These are phyloP conservation scores for Venturiaceae sp. DNA, from an alignment of 2,329 filamentous ascomycete genomes.

Conservation along the genomic window DNA sequence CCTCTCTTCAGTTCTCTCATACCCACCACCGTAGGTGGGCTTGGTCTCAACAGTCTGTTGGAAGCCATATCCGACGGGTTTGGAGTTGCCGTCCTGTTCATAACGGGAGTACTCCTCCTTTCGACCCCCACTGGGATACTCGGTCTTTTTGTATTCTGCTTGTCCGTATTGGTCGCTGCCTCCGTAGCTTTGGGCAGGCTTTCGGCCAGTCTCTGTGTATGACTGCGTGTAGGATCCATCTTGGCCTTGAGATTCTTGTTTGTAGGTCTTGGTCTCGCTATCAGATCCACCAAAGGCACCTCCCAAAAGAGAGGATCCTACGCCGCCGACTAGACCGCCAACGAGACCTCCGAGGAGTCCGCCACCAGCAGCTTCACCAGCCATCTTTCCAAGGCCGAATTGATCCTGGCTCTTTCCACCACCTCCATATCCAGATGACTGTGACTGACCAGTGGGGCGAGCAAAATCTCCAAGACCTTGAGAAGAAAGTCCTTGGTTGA, in stretches of 20 bases:
- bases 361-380: constrained; percentile 51
- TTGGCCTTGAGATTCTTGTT: constrained; percentile 41
- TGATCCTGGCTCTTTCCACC: not conserved
- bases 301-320: constrained; percentile 54
- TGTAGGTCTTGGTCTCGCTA: constrained; percentile 44
- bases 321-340: constrained; percentile 51
- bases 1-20: constrained; percentile 49
- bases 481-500: constrained; percentile 12
- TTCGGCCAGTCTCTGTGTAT: constrained; percentile 49
- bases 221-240: constrained; percentile 32
- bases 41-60: constrained; percentile 48
- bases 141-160: constrained; percentile 50
- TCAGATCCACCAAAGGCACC: constrained; percentile 42
- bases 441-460: constrained; percentile 6
- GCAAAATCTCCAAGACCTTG: constrained; percentile 11
- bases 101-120: constrained; percentile 49
- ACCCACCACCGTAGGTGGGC: constrained; percentile 39
- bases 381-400: constrained; percentile 37
- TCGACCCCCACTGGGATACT: constrained; percentile 47
- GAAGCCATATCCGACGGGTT: constrained; percentile 39
- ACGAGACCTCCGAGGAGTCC: constrained; percentile 60
- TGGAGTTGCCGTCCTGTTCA: constrained; percentile 39
- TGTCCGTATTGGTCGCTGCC: constrained; percentile 41
- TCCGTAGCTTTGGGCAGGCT: constrained; percentile 16
- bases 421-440: constrained; percentile 10